Evolutionary conservation across 768 basidiomycete species (phyloP), one percentile per base, ranked within the genome.

Genomic region (Phlebiopsis flavidoalba): DNA sequence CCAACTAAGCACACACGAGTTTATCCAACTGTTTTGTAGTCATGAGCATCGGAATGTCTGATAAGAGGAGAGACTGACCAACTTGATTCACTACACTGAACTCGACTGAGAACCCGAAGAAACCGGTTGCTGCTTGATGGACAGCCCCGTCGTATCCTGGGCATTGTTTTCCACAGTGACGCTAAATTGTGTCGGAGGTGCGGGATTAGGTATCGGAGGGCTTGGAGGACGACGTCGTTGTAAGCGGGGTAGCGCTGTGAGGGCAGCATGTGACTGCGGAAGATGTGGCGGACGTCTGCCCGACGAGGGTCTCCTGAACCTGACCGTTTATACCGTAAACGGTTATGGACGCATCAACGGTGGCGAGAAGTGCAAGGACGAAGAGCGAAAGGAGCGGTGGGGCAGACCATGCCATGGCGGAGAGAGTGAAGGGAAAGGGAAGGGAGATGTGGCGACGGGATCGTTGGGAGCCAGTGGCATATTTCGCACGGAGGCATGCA

Each of bases 71-170:
- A 5, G 31, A 80, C 83, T 66, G 67, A 87, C 86, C 69, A 64
- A 87, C 75, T 73, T 83, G 82, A 59, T 80, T 82, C 8, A 84
- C 79, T 3, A 91, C 84, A 50, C 87, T 88, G 76, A 90, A 79
- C 69, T 91, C 89, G 36, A 92, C 79, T 4, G 86, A 88, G 69
- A 91, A 91, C 0, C 88, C 88, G 54, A 85, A 80, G 68, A 90
- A 91, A 10, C 83, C 15, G 84, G 86, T 17, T 69, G 65, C 59
- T 79, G 78, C 12, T 69, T 66, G 56, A 79, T 79, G 1, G 79
- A 79, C 37, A 84, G 63, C 10, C 70, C 73, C 3, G 61, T 54
- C 48, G 74, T 67, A n/a, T 64, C 63, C 5, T 58, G 60, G 12
- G 65, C 68, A 21, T 54, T 64, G 31, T 53, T 58, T 21, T 61